phyloP scores from a whole-genome alignment of 805 yeast genomes.

The Yamadazyma sp. region DNA sequence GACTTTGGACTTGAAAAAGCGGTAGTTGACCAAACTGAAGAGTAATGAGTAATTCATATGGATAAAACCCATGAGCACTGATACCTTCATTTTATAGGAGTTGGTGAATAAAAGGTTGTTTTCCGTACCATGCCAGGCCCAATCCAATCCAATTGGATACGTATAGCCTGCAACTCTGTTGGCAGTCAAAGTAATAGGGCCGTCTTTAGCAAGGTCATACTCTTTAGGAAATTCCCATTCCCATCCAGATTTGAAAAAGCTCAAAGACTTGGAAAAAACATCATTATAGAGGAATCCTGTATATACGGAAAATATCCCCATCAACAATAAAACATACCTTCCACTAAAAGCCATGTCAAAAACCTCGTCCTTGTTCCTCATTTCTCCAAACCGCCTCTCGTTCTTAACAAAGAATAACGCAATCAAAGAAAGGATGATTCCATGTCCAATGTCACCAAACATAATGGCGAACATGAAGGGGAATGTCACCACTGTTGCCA shows the following conservation, averaged over 20 bases:
- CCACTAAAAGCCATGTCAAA: slow-evolving; percentile 77
- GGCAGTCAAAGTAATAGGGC: slow-evolving; percentile 46
- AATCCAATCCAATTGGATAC: slow-evolving; percentile 66
- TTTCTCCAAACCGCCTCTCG: slow-evolving; percentile 50
- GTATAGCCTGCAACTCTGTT: slow-evolving; percentile 43
- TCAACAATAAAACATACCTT: slow-evolving; percentile 62
- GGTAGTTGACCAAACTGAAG: slow-evolving; percentile 64
- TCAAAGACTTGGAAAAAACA: slow-evolving; percentile 67
- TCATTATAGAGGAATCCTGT: slow-evolving; percentile 76
- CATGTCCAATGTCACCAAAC: slow-evolving; percentile 85
- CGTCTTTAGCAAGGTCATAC: slow-evolving; percentile 28
- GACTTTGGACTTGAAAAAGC: slow-evolving; percentile 55
- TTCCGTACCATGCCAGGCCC: slow-evolving; percentile 81
- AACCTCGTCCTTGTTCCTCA: slow-evolving; percentile 66
- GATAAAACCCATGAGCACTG: slow-evolving; percentile 70
- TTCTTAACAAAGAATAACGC: slow-evolving; percentile 55
- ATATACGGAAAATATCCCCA: slow-evolving; percentile 74
- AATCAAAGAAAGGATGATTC: slow-evolving; percentile 58
- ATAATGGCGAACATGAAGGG: slow-evolving; percentile 82
- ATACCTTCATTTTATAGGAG: slow-evolving; percentile 75
- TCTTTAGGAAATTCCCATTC: slow-evolving; percentile 58
- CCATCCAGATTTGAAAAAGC: slow-evolving; percentile 71
- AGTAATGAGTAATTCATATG: slow-evolving; percentile 73
- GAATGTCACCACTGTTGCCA: slow-evolving; percentile 71
- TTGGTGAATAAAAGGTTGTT: slow-evolving; percentile 67